phyloP scores from a whole-genome alignment of 768 basidiomycete genomes.

The Sarcomyxa edulis region DNA sequence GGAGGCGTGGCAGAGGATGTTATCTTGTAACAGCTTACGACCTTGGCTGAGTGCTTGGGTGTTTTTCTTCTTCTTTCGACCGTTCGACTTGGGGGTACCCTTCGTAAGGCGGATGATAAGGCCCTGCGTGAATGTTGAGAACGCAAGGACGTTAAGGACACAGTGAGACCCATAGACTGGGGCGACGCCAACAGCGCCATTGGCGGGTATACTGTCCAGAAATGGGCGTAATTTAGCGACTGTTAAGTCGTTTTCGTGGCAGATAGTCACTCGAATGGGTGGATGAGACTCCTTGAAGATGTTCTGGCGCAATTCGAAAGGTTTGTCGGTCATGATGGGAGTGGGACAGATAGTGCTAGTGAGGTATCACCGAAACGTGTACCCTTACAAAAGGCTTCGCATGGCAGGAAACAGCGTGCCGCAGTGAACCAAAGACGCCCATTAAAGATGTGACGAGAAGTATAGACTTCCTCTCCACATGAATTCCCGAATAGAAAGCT shows the following conservation, averaged over 20 bases:
- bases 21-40: slow-evolving; percentile 20
- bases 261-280: not conserved
- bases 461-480: too few relatives aligned
- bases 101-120: slow-evolving; percentile 29
- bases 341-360: too few relatives aligned
- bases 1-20: slow-evolving; percentile 22
- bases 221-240: not conserved
- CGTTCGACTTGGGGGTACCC: slow-evolving; percentile 9
- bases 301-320: slow-evolving; percentile 1
- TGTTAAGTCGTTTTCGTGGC: slow-evolving; percentile 3
- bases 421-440: too few relatives aligned
- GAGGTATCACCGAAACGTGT: too few relatives aligned
- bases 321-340: too few relatives aligned
- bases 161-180: too few relatives aligned
- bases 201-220: too few relatives aligned
- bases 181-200: too few relatives aligned
- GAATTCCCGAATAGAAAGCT: too few relatives aligned
- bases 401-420: too few relatives aligned
- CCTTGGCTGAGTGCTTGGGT: slow-evolving; percentile 1
- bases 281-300: not conserved
- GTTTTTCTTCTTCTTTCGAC: slow-evolving; percentile 2
- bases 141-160: slow-evolving; percentile 15
- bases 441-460: too few relatives aligned
- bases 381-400: too few relatives aligned
- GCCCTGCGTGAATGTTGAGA: slow-evolving; percentile 28